Percentiles rank a stretch among this genome's conserved stretches.
These are phyloP conservation scores for Chaetomiaceae sp. DNA, from an alignment of 2,329 filamentous ascomycete species.

Conservation along the genomic window DNA sequence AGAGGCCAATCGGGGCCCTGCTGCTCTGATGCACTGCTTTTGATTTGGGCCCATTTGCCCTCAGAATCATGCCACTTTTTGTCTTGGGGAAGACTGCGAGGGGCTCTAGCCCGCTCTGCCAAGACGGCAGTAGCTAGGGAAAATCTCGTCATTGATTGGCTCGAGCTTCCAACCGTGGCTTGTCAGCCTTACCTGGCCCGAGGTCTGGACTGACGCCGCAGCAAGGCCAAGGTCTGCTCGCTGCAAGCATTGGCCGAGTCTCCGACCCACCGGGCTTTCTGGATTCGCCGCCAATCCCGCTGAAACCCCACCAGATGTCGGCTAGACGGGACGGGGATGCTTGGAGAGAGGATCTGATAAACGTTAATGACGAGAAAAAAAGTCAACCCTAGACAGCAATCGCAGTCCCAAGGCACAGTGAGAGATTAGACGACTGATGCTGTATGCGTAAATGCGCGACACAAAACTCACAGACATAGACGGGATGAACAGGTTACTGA, in stretches of 20 bases:
- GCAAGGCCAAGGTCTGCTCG: not conserved
- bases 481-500: too few species aligned
- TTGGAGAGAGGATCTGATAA: too few species aligned
- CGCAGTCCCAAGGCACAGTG: too few species aligned
- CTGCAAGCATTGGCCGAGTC: too few species aligned
- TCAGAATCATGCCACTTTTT: constrained; percentile 31
- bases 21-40: constrained; percentile 25
- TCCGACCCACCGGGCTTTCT: not conserved
- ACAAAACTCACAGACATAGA: too few species aligned
- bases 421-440: too few species aligned
- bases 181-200: constrained; percentile 23
- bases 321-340: too few species aligned
- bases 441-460: too few species aligned
- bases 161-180: constrained; percentile 8
- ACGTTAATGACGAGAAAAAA: too few species aligned
- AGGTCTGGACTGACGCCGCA: constrained; percentile 13
- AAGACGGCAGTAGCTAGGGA: constrained; percentile 27
- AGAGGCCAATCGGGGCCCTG: constrained; percentile 24
- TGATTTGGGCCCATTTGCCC: constrained; percentile 26
- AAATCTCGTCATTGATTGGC: constrained; percentile 10
- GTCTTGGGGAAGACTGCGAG: constrained; percentile 19
- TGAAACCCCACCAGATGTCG: not conserved
- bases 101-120: constrained; percentile 19
- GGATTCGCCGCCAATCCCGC: not conserved
- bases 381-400: too few species aligned